These are phyloP conservation scores for Coemansia erecta DNA, from an alignment of 192 early-diverging fungal species.

Conservation along the genomic window DNA sequence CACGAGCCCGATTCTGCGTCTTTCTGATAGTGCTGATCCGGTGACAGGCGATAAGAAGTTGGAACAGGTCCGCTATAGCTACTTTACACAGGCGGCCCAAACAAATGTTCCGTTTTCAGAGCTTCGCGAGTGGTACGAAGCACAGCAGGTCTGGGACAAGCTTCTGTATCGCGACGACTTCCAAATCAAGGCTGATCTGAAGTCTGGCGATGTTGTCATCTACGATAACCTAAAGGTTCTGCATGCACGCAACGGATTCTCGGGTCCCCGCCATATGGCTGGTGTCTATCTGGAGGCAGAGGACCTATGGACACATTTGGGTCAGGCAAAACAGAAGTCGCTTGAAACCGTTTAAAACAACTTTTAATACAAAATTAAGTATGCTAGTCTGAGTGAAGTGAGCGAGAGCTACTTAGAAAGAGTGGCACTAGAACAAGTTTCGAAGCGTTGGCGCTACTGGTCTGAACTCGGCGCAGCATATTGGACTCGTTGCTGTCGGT, in stretches of 20 bases:
- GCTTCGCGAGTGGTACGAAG: conserved; percentile 53
- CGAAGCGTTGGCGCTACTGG: neutral
- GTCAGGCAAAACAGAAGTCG: conserved; percentile 10
- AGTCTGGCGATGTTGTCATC: conserved; percentile 49
- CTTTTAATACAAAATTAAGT: neutral
- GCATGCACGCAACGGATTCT: conserved; percentile 53
- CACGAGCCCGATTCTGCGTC: conserved; percentile 41
- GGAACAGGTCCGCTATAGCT: conserved; percentile 51
- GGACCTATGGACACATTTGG: conserved; percentile 50
- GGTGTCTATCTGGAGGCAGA: conserved; percentile 41
- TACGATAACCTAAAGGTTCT: conserved; percentile 53
- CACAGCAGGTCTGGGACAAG: conserved; percentile 45
- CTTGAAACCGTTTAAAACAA: neutral
- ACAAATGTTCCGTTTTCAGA: conserved; percentile 42
- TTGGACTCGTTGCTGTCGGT: no score
- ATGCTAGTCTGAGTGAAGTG: neutral
- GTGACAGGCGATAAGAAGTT: conserved; percentile 25
- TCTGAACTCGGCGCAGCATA: neutral
- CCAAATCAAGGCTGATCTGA: conserved; percentile 46
- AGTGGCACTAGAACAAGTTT: conserved; percentile 1
- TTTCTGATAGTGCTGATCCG: conserved; percentile 21
- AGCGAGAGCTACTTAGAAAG: neutral
- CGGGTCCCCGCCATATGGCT: conserved; percentile 50
- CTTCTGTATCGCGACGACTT: conserved; percentile 50
- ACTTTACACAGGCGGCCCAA: conserved; percentile 52